Base-by-base conservation (phyloP, 768 basidiomycete genomes). In the Trametopsis cervina region DNA sequence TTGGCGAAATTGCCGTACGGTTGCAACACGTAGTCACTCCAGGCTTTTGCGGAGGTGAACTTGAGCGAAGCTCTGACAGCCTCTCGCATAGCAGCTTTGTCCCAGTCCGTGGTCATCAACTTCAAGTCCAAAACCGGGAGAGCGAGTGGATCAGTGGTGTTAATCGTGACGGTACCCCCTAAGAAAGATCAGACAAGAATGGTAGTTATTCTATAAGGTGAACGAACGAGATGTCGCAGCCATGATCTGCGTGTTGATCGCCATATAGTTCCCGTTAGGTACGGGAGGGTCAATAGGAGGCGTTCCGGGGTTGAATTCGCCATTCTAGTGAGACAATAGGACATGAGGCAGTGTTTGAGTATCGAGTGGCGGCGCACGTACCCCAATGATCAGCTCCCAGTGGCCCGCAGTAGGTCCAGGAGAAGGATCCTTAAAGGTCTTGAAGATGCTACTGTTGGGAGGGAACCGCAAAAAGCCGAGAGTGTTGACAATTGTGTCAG, bases 401-500 rank as follows among this genome's bases (percentile, higher is more conserved):
- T 33, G 29, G 9, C 9, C 29, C 9, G 29, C 7, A 15, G 29
- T 33, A 33, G 29, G 29, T 33, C 29, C 29, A 33, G 29, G 9
- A 33, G 9, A 11, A 25, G 46, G 46, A 20, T 47, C 46, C 9
- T 33, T 7, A 7, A 15, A 7, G 9, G 29, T 33, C 29, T 15
- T 33, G 18, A 25, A 47, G 25, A 47, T 47, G 22, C 22, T n/a
- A 3, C 20, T 18, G 18, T 47, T 29, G 12, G 13, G 20, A 10
- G 46, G 46, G 12, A 47, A 39, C 18, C 46, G 15, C 26, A 46
- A 21, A 27, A 27, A 51, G 13, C 39, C 50, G 6, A 46, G 11
- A 4, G 37, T 21, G 25, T 47, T 51, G 13, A n/a, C 24, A 3
- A 43, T 37, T 4, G 39, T 23, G 24, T 42, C 29, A 15, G 27